phyloP scores from a whole-genome alignment of 1,139 yeast species.

The Saccharomyces hybrid region DNA sequence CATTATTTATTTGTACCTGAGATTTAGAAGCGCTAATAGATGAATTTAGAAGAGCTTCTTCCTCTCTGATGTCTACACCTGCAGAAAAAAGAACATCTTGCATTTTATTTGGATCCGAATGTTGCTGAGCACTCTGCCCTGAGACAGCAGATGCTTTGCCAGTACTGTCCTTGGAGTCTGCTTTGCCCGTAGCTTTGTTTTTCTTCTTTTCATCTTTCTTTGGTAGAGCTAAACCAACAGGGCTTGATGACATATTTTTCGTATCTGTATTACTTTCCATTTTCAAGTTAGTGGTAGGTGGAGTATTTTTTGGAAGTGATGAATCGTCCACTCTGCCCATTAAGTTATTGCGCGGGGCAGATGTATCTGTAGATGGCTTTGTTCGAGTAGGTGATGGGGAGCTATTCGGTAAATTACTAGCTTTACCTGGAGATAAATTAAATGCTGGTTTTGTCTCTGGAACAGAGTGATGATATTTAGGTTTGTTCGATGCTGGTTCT shows the following conservation, averaged over 20 bases:
- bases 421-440: not conserved
- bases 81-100: conserved; percentile 91
- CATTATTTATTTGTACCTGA: conserved; percentile 12
- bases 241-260: not conserved
- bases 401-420: not conserved
- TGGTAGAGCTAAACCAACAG: conserved; percentile 3
- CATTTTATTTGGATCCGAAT: conserved; percentile 71
- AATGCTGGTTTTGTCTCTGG: not conserved
- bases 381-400: not conserved
- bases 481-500: not conserved
- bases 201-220: conserved; percentile 4
- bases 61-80: conserved; percentile 86
- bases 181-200: not conserved
- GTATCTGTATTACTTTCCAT: not conserved
- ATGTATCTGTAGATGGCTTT: not conserved
- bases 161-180: not conserved
- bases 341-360: not conserved
- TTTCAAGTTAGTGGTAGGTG: not conserved
- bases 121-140: conserved; percentile 20
- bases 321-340: not conserved
- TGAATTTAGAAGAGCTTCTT: conserved; percentile 55
- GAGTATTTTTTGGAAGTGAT: not conserved
- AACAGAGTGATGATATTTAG: not conserved
- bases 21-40: conserved; percentile 24
- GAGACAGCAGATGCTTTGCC: conserved; percentile 17